Evolutionary conservation across 768 basidiomycete genomes (phyloP), one percentile per base, ranked within the genome.

Genomic region (Trametes gibbosa): DNA sequence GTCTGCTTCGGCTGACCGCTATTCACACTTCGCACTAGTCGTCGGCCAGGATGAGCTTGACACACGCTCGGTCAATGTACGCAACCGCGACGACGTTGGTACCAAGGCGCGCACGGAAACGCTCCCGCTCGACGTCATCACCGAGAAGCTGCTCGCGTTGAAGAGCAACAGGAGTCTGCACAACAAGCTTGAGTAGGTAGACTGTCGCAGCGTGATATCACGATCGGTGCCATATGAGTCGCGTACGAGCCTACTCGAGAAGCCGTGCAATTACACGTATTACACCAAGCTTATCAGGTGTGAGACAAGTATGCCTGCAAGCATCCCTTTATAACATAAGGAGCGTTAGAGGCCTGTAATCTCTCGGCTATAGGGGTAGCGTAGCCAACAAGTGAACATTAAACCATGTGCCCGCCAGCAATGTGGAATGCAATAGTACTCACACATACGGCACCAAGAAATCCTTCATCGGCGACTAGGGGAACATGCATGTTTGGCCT

Each of bases 11-110:
- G n/a, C n/a, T n/a, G n/a, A n/a, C n/a, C n/a, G n/a, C n/a, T n/a
- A n/a, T n/a, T n/a, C n/a, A n/a, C n/a, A n/a, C n/a, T n/a, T n/a
- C 66, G 29, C 29, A 10, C 4, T 32, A 97, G 96, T 98, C 59
- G 96, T 98, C 55, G 97, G 97, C 27, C 88, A 95, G 68, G 90
- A 94, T 64, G 97, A 99, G 74, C 75, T 92, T 55, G 88, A 93
- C 59, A 78, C 81, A 43, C 82, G 82, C 41, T 92, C 96, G 5
- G 97, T 98, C 63, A 98, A 99, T 69, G 86, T 98, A 17, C 85
- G 96, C 59, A 98, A 98, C 73, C 86, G 97, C 35, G 96, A 98
- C 72, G 94, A 98, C 66, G 83, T 89, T 34, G 93, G 91, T 21
- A 88, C 82, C 54, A 96, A 98, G 73, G 80, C 86, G 3, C 85